Percentiles rank a stretch among this genome's conserved stretches.
Evolutionary conservation across 164 flowering plant genomes (phyloP).

Genomic region (Berberis thunbergii): DNA sequence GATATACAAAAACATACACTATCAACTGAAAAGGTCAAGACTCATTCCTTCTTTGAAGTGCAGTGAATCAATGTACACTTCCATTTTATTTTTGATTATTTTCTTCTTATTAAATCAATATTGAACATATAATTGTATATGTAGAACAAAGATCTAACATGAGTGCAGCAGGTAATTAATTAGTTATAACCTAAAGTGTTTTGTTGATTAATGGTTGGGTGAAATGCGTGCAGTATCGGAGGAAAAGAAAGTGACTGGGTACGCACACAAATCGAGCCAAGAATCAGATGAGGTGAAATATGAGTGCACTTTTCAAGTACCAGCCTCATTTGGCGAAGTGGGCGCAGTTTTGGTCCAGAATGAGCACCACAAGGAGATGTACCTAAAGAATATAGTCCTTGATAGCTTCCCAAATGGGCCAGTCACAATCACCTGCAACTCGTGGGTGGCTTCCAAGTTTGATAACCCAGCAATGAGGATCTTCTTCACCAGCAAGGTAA

Average conservation of each 20-base stretch:
- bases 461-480: slow-evolving; percentile 38
- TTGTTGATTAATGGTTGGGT: too few species aligned
- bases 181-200: too few species aligned
- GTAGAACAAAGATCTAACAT: too few species aligned
- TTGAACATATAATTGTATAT: too few species aligned
- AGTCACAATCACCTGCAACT: slow-evolving; percentile 25
- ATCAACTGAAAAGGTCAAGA: too few species aligned
- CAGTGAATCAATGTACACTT: too few species aligned
- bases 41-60: too few species aligned
- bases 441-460: slow-evolving; percentile 52
- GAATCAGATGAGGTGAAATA: slow-evolving; percentile 20
- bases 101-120: too few species aligned
- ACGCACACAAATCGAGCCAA: slow-evolving; percentile 16
- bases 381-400: slow-evolving; percentile 26
- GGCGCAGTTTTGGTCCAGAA: slow-evolving; percentile 56
- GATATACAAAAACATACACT: too few species aligned
- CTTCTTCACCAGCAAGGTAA: slow-evolving; percentile 55
- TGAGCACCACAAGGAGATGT: slow-evolving; percentile 55
- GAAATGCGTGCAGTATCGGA: slow-evolving; percentile 16
- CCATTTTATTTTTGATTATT: too few species aligned
- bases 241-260: slow-evolving; percentile 30
- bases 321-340: slow-evolving; percentile 36
- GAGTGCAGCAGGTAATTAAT: too few species aligned
- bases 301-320: slow-evolving; percentile 27
- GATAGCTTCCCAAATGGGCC: slow-evolving; percentile 30